Evolutionary conservation across 1,284 basidiomycete species (phyloP), one percentile per base, ranked within the genome.

Genomic region (Gymnopus androsaceus): DNA sequence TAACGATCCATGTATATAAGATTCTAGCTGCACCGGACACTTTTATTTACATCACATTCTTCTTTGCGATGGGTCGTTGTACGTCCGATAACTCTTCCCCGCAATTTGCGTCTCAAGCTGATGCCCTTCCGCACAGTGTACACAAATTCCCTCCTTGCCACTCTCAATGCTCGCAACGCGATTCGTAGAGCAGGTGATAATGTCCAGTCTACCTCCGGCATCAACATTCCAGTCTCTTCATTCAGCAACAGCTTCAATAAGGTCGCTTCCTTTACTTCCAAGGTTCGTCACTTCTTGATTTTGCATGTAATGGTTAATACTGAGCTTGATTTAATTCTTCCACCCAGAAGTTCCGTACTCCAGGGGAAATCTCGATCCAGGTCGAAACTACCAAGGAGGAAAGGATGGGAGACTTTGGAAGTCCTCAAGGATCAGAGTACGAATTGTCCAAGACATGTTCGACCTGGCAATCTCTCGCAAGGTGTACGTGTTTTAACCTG

Each of bases 61-160:
- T 78, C 65, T 81, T 78, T 60, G 72, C 71, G 56, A 71, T 80
- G 47, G 79, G 80, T n/a, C 73, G 80, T 28, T 61, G 77, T 79
- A 63, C 55, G 76, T 66, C n/a, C 15, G 15, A 14, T 14, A 45
- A 14, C 2, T 17, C 19, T 9, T 12, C 4, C 28, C 30, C 25
- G 5, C 21, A 5, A 15, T 21, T 36, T 15, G 15, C 27, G 17
- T 38, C 44, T 19, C n/a, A n/a, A 31, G 15, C 23, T 30, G 12
- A 25, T 40, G 30, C 4, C 12, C 15, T 42, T 31, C 3, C n/a
- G n/a, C n/a, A 6, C 47, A 78, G 75, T 81, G 9, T 82, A 82
- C 62, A 72, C 73, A 21, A 82, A 81, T 62, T 75, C 80, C 12
- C 68, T 81, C n/a, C 70, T 82, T 21, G 76, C 76, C 3, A 78